Evolutionary conservation across 257 asterid species (phyloP), one percentile per base, ranked within the genome.

Genomic region (Coffea canephora): DNA sequence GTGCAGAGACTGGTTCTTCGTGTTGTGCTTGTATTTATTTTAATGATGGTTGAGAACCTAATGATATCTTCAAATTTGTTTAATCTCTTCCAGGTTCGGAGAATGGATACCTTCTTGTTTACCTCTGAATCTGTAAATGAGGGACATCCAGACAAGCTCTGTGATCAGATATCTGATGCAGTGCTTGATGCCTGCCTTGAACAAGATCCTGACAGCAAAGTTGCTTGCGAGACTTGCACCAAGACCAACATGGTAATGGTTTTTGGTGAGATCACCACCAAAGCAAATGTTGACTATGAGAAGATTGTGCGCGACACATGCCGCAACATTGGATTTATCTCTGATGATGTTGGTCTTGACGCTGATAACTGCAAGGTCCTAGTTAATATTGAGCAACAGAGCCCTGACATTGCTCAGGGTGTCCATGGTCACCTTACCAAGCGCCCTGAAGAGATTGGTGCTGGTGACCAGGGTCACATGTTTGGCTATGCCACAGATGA

Each of bases 61-160:
- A 21, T 8, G 57, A 3, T 25, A 23, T 19, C 11, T 27, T 69
- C 27, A 34, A 27, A 77, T 66, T 49, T 73, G 48, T 70, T 78
- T 75, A 25, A 23, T 69, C 18, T 67, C 70, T 39, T 71, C 65
- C 82, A 85, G 87, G 78, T 83, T 61, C 57, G 45, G 70, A 81
- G 57, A 78, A 89, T 89, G 93, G 93, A 89, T 46, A 88, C 89
- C 81, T 88, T 89, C 86, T 80, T 89, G 76, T 89, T 88, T 82
- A 89, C 93, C 62, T 89, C 93, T 34, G 93, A 89, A 78, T 89
- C 93, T 18, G 93, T 89, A 62, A 89, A 89, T 43, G 93, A 89
- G 80, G 93, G 93, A 67, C 93, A 89, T 85, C 93, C 93, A 5
- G 93, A 89, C 83, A 89, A 89, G 89, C 93, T 89, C 78, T 89